These are phyloP conservation scores for Candida sp. DNA, from an alignment of 1,139 yeast species.

Conservation along the genomic window DNA sequence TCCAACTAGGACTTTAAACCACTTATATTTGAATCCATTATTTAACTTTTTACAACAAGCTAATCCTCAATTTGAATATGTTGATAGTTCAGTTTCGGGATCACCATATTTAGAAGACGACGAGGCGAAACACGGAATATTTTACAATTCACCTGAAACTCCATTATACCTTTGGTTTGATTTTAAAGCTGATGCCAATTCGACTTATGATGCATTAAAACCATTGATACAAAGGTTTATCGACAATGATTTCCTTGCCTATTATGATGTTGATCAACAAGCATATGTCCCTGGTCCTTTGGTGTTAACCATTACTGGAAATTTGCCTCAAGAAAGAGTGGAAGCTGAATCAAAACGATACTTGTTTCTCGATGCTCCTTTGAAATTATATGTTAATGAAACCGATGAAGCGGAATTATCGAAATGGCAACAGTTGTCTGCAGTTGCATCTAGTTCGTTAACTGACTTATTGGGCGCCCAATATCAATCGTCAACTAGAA, in stretches of 20 bases:
- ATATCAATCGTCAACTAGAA: conserved; percentile 8
- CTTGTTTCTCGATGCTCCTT: conserved; percentile 38
- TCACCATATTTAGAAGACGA: conserved; percentile 12
- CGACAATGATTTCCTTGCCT: conserved; percentile 29
- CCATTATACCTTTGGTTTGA: conserved; percentile 42
- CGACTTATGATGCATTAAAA: conserved; percentile 27
- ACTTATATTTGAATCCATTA: conserved; percentile 55
- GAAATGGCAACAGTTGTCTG: conserved; percentile 23
- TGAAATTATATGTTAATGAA: conserved; percentile 18
- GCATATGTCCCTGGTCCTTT: conserved; percentile 31
- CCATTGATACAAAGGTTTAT: conserved; percentile 29
- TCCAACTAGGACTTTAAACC: conserved; percentile 40
- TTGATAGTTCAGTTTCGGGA: conserved; percentile 6
- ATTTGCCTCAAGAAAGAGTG: conserved; percentile 31
- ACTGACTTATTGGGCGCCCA: conserved; percentile 25
- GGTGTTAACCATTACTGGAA: conserved; percentile 39
- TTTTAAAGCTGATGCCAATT: conserved; percentile 34
- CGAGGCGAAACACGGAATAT: conserved; percentile 26
- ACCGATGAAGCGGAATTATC: conserved; percentile 13
- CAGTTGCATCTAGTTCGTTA: conserved; percentile 36
- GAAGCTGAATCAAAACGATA: conserved; percentile 25
- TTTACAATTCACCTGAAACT: conserved; percentile 37
- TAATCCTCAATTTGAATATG: conserved; percentile 23
- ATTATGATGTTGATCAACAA: conserved; percentile 24
- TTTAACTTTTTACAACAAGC: conserved; percentile 44